A percentile compares a stretch with the other conserved stretches of the same genome.
phyloP scores from a whole-genome alignment of 495 filamentous ascomycete genomes.

The Apodospora peruviana region DNA sequence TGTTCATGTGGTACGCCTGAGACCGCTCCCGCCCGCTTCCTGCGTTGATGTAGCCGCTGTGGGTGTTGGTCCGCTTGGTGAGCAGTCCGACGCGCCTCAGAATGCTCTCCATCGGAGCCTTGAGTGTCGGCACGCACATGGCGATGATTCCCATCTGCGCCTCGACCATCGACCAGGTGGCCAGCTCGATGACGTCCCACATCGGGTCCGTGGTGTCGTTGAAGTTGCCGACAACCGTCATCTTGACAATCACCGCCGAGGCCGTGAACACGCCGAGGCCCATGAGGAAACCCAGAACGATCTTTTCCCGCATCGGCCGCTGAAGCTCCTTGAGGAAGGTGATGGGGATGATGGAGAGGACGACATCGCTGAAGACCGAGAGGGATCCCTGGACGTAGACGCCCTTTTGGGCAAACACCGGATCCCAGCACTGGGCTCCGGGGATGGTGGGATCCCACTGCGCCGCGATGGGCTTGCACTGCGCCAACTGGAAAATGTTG shows the following conservation, averaged over 20 bases:
- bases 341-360: conserved; percentile 1
- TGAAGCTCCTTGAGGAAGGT: conserved; percentile 1
- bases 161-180: conserved; percentile 1
- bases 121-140: conserved; percentile 2
- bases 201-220: background rate
- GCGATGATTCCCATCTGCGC: conserved; percentile 3
- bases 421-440: background rate
- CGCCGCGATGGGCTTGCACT: background rate
- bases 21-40: background rate
- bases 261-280: background rate
- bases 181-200: background rate
- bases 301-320: conserved; percentile 1
- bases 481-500: background rate
- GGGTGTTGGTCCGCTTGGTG: background rate
- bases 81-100: background rate
- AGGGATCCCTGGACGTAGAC: background rate
- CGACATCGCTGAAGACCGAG: background rate
- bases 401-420: background rate
- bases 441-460: background rate
- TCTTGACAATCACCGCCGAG: background rate
- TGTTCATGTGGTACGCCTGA: background rate
- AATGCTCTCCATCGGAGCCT: background rate
- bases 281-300: background rate
- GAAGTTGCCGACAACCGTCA: background rate
- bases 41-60: background rate